Evolutionary conservation across 805 yeast species (phyloP).

Genomic region (Suhomyces sp.): DNA sequence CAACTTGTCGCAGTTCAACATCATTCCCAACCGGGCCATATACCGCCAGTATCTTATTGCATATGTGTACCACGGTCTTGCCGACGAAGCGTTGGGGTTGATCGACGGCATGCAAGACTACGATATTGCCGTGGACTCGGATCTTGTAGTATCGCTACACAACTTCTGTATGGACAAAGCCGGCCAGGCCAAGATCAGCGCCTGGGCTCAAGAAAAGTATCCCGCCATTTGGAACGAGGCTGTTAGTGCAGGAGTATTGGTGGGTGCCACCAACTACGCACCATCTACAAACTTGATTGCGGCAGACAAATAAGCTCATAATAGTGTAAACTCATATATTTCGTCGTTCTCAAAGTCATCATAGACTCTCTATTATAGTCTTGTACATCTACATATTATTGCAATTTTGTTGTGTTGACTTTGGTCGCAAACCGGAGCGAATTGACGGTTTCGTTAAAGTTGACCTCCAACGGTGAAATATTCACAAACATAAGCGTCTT

Average conservation of each 20-base stretch:
- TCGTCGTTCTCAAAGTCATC: too few relatives aligned
- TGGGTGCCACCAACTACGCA: constrained; percentile 24
- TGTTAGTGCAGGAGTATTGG: constrained; percentile 22
- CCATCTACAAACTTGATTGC: constrained; percentile 30
- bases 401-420: constrained; percentile 52
- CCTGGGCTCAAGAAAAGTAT: constrained; percentile 33
- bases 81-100: constrained; percentile 52
- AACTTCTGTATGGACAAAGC: constrained; percentile 37
- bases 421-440: constrained; percentile 88
- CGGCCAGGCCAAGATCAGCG: constrained; percentile 27
- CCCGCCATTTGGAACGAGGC: constrained; percentile 27
- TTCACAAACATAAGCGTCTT: constrained; percentile 94
- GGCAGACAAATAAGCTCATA: constrained; percentile 2
- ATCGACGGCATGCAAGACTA: constrained; percentile 47
- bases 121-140: constrained; percentile 42
- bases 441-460: constrained; percentile 74
- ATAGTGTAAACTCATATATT: too few relatives aligned
- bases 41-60: constrained; percentile 64
- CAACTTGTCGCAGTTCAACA: constrained; percentile 49
- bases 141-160: constrained; percentile 46
- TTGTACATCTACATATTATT: not conserved
- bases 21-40: constrained; percentile 51
- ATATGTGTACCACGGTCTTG: constrained; percentile 63
- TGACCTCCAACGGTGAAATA: constrained; percentile 61
- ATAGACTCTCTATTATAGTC: not conserved